Conservation (phyloP, 2,329 filamentous ascomycete genomes). For the Nothophaeocryptopus gaeumannii region DNA sequence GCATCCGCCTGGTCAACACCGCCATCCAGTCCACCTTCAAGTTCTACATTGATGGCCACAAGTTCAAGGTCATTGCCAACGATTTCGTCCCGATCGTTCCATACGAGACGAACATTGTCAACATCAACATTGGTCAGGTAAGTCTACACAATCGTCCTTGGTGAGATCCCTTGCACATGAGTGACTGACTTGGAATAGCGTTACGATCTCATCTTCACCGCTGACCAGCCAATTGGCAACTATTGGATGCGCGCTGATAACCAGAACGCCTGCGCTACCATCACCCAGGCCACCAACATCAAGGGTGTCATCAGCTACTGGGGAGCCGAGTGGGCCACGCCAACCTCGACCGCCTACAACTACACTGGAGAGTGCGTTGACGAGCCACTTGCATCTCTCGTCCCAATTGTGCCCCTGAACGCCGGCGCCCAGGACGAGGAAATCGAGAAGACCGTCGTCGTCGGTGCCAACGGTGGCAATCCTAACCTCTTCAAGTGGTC, state of each 20-base stretch:
- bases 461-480: constrained; percentile 32
- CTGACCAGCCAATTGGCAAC: constrained; percentile 27
- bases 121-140: constrained; percentile 35
- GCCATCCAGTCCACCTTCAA: constrained; percentile 43
- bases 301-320: constrained; percentile 40
- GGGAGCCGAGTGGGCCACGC: constrained; percentile 28
- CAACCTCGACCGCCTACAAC: constrained; percentile 35
- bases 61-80: constrained; percentile 39
- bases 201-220: constrained; percentile 33
- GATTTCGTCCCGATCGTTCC: constrained; percentile 40
- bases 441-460: constrained; percentile 32
- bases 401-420: constrained; percentile 33
- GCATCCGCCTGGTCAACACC: constrained; percentile 34
- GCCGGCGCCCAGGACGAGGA: constrained; percentile 28
- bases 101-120: constrained; percentile 38
- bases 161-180: no score
- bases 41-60: constrained; percentile 44
- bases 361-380: constrained; percentile 38
- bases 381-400: constrained; percentile 38
- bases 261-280: constrained; percentile 39
- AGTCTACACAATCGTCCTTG: neutral
- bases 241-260: constrained; percentile 39
- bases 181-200: constrained; percentile 21
- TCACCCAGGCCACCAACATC: constrained; percentile 34
- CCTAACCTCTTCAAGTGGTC: constrained; percentile 42